Base-by-base conservation (phyloP, 371 early-diverging fungal species). In the Haplosporangium sp. region DNA sequence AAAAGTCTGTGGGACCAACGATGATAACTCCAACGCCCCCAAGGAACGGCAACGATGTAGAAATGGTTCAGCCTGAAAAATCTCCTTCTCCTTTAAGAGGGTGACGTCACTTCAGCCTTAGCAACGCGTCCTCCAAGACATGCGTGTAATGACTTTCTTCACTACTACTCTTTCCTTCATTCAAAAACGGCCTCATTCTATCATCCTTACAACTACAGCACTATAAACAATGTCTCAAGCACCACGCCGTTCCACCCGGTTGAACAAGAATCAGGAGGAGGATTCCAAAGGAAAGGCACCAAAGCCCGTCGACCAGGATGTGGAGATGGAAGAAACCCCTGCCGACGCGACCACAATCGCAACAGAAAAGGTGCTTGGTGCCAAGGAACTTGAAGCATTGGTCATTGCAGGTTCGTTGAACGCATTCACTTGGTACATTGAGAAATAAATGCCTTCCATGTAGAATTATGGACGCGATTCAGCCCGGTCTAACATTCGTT, bases 181-280 rank as follows among this genome's bases (percentile, higher is more conserved):
- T 29, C 29, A 29, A 29, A 29, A 29, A 29, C 29, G 29, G 29
- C 29, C 29, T 2, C 29, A 29, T 29, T 29, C 29, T 29, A 29
- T 46, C 36, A 23, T 41, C 36, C 10, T n/a, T 2, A 56, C 56
- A 37, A 45, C 41, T 45, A 37, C 21, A 42, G 8, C 16, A 43
- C 10, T 14, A 45, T 20, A n/a, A 18, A 55, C 57, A 53, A 79
- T 79, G 80, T 67, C 80, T 73, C 73, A 79, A 47, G 73, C 73
- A 73, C 80, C 80, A 56, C 80, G 80, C 61, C 80, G 80, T 55
- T 79, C 80, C 38, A 62, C 69, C 51, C 62, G 80, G 41, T 55
- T 79, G 59, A 79, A 73, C 66, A 79, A 79, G 69, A 68, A 61
- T 52, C 73, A 72, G 62, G 80, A 68, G 38, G 80, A 79, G 6